Conservation (phyloP, 2,329 filamentous ascomycete species). For the Pseudocercospora musae region DNA sequence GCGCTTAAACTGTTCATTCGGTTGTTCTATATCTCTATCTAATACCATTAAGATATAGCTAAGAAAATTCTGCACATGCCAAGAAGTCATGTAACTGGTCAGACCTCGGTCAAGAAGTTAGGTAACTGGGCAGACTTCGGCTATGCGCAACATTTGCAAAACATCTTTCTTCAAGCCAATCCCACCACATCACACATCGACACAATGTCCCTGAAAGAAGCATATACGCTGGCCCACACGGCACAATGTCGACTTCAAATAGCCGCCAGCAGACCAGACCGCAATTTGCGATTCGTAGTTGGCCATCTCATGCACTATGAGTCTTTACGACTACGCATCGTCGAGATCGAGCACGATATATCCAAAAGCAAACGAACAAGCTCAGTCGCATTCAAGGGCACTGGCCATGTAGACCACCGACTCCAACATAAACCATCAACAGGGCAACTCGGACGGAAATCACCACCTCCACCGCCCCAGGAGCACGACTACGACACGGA, state of each 20-base stretch:
- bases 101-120: no score
- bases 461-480: constrained; percentile 24
- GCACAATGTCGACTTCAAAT: constrained; percentile 36
- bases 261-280: constrained; percentile 33
- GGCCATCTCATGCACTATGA: constrained; percentile 38
- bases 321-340: constrained; percentile 34
- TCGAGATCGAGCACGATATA: constrained; percentile 36
- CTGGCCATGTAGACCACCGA: constrained; percentile 24
- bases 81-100: no score
- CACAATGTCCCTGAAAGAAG: constrained; percentile 35
- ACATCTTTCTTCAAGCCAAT: constrained; percentile 3
- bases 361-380: constrained; percentile 23
- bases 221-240: constrained; percentile 35
- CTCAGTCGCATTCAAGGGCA: constrained; percentile 26
- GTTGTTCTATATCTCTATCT: no score
- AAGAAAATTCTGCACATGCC: no score
- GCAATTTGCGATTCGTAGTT: constrained; percentile 36
- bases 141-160: no score
- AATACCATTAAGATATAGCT: no score
- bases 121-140: no score
- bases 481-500: constrained; percentile 20
- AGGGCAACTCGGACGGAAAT: constrained; percentile 26
- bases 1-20: no score
- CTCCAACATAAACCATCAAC: constrained; percentile 23
- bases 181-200: not conserved